Conservation (phyloP, 2,329 filamentous ascomycete species). For the Ophiostoma tasmaniense region DNA sequence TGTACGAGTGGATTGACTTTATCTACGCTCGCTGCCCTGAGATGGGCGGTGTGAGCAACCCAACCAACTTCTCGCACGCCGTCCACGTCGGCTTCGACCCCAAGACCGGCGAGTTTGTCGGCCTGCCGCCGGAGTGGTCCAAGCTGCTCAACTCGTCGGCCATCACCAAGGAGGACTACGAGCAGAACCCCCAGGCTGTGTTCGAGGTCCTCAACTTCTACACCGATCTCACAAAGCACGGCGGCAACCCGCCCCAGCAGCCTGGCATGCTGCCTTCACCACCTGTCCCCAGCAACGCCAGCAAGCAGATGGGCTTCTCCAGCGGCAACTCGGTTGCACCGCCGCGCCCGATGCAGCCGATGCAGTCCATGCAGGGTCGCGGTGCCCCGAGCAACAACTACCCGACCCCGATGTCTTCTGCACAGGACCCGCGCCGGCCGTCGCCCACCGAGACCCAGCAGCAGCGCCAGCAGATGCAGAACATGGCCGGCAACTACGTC, state of each 20-base stretch:
- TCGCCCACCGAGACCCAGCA: conserved; percentile 40
- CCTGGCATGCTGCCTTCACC: conserved; percentile 61
- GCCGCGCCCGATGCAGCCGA: conserved; percentile 56
- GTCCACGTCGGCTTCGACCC: conserved; percentile 98
- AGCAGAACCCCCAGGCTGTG: conserved; percentile 84
- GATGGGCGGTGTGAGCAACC: conserved; percentile 97
- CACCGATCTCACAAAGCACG: conserved; percentile 70
- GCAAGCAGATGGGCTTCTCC: conserved; percentile 54
- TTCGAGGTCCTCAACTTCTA: conserved; percentile 80
- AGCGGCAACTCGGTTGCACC: conserved; percentile 55
- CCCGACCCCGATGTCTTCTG: conserved; percentile 23
- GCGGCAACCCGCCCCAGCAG: conserved; percentile 58
- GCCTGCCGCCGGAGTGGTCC: conserved; percentile 92
- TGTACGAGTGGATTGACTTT: conserved; percentile 98
- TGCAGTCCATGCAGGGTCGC: conserved; percentile 38
- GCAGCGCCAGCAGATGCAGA: conserved; percentile 51
- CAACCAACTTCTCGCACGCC: conserved; percentile 94
- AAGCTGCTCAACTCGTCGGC: conserved; percentile 92
- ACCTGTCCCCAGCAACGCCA: conserved; percentile 45
- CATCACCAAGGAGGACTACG: conserved; percentile 97
- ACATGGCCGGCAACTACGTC: conserved; percentile 45
- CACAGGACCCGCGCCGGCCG: conserved; percentile 32
- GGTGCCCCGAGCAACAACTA: conserved; percentile 32
- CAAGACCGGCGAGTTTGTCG: conserved; percentile 88
- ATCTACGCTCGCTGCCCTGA: conserved; percentile 94